Evolutionary conservation across 345 rosid species (phyloP).

Genomic region (Salix arbutifolia): DNA sequence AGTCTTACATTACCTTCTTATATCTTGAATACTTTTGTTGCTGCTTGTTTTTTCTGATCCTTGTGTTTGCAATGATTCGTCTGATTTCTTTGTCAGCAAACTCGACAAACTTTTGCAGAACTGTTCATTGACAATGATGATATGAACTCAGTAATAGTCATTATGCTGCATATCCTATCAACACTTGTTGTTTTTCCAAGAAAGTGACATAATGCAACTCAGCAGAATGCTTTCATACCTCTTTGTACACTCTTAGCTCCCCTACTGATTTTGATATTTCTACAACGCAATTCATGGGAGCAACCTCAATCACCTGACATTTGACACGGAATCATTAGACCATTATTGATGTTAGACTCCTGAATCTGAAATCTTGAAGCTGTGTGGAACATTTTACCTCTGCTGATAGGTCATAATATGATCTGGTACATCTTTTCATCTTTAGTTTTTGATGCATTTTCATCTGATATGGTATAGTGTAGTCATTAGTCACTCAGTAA

Average conservation of each 20-base stretch:
- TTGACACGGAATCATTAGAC: slow-evolving; percentile 9
- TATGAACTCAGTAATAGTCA: slow-evolving; percentile 3
- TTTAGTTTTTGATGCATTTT: slow-evolving; percentile 59
- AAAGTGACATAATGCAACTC: not conserved
- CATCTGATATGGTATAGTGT: slow-evolving; percentile 39
- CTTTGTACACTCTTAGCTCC: slow-evolving; percentile 52
- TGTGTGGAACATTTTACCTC: slow-evolving; percentile 39
- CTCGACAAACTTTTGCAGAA: slow-evolving; percentile 75
- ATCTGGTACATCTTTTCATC: slow-evolving; percentile 50
- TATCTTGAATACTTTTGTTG: slow-evolving; percentile 15
- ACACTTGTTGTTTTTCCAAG: not conserved
- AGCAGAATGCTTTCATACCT: slow-evolving; percentile 37
- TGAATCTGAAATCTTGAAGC: not conserved
- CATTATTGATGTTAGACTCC: not conserved
- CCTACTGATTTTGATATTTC: slow-evolving; percentile 84
- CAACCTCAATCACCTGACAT: slow-evolving; percentile 65
- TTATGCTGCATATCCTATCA: slow-evolving; percentile 3
- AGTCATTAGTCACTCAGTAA: not conserved
- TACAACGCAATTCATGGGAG: slow-evolving; percentile 79
- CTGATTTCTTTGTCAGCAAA: slow-evolving; percentile 48
- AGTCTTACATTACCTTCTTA: slow-evolving; percentile 30
- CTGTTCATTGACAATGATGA: slow-evolving; percentile 31
- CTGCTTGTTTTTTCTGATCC: slow-evolving; percentile 15
- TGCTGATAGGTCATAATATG: slow-evolving; percentile 68
- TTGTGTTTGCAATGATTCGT: slow-evolving; percentile 18